phyloP scores from a whole-genome alignment of 176 grass and related monocot genomes.

The Oryza longistaminata region DNA sequence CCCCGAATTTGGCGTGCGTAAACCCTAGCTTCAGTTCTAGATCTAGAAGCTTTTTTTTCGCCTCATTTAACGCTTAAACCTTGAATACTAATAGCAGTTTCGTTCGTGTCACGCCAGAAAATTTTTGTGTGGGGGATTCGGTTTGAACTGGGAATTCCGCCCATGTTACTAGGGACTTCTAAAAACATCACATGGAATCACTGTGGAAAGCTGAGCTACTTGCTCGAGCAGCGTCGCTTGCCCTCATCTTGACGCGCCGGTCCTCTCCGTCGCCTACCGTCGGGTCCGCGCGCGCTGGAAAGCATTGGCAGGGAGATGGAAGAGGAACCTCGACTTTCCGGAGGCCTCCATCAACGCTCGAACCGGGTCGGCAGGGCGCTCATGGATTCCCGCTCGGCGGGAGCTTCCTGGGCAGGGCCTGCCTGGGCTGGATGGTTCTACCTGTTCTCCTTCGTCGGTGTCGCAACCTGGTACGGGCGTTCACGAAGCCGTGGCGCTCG shows the following conservation, averaged over 20 bases:
- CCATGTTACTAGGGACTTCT: too few relatives aligned
- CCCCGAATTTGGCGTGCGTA: too few relatives aligned
- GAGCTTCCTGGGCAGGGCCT: too few relatives aligned
- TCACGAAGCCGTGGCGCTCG: slow-evolving; percentile 75
- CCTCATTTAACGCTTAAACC: too few relatives aligned
- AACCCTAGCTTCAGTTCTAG: too few relatives aligned
- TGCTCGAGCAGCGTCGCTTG: slow-evolving; percentile 84
- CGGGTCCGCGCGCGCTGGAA: slow-evolving; percentile 75
- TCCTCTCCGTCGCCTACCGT: slow-evolving; percentile 79
- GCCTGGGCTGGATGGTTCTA: too few relatives aligned
- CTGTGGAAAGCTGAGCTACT: slow-evolving; percentile 78
- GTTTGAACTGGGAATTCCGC: too few relatives aligned
- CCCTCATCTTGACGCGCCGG: slow-evolving; percentile 68
- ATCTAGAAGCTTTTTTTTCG: too few relatives aligned
- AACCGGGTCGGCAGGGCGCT: slow-evolving; percentile 81
- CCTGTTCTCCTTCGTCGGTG: slow-evolving; percentile 93
- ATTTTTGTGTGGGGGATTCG: too few relatives aligned
- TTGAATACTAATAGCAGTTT: too few relatives aligned
- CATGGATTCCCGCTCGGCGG: slow-evolving; percentile 83
- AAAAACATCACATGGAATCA: slow-evolving; percentile 88
- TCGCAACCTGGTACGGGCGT: slow-evolving; percentile 77
- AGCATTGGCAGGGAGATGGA: slow-evolving; percentile 89
- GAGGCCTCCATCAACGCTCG: slow-evolving; percentile 88
- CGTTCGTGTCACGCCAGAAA: too few relatives aligned
- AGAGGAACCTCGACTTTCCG: slow-evolving; percentile 89